Percentiles rank a stretch among this genome's conserved stretches.
Evolutionary conservation across 805 yeast genomes (phyloP).

Genomic region (Kodamaea hsintzibuensis): DNA sequence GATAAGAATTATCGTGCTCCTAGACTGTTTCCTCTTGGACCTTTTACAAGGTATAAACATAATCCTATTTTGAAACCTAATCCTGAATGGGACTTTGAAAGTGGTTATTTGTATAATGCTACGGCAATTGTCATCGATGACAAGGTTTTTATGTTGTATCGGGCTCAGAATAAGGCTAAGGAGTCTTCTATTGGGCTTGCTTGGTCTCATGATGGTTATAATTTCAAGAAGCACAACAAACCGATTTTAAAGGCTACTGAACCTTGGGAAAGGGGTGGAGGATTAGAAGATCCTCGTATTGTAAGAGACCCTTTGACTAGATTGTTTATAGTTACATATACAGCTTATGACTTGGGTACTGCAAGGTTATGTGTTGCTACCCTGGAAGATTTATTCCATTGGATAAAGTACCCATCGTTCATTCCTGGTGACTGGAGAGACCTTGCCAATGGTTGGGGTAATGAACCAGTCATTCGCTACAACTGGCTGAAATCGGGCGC

Average conservation of each 20-base stretch:
- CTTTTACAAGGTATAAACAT: constrained; percentile 33
- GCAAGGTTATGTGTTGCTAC: constrained; percentile 45
- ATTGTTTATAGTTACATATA: constrained; percentile 40
- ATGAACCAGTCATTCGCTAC: constrained; percentile 26
- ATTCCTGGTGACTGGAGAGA: constrained; percentile 35
- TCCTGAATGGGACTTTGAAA: constrained; percentile 38
- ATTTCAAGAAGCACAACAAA: constrained; percentile 28
- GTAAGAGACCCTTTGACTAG: constrained; percentile 38
- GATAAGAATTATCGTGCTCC: constrained; percentile 36
- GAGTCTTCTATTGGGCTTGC: constrained; percentile 41
- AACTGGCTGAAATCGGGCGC: constrained; percentile 47
- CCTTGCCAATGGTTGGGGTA: constrained; percentile 27
- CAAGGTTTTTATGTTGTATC: constrained; percentile 35
- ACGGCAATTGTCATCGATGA: constrained; percentile 42
- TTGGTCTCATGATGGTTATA: constrained; percentile 41
- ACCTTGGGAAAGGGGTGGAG: constrained; percentile 42
- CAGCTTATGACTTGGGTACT: constrained; percentile 34
- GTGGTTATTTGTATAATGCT: constrained; percentile 43
- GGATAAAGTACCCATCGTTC: constrained; percentile 41
- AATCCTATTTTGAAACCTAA: constrained; percentile 42
- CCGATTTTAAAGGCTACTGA: constrained; percentile 40
- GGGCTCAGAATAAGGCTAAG: constrained; percentile 39
- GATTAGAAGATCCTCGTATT: constrained; percentile 45
- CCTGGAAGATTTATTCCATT: constrained; percentile 34
- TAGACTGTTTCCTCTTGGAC: constrained; percentile 41